Percentiles rank a stretch among this genome's conserved stretches.
Evolutionary conservation across 1,139 yeast genomes (phyloP).

Genomic region (Scheffersomyces illinoinensis): DNA sequence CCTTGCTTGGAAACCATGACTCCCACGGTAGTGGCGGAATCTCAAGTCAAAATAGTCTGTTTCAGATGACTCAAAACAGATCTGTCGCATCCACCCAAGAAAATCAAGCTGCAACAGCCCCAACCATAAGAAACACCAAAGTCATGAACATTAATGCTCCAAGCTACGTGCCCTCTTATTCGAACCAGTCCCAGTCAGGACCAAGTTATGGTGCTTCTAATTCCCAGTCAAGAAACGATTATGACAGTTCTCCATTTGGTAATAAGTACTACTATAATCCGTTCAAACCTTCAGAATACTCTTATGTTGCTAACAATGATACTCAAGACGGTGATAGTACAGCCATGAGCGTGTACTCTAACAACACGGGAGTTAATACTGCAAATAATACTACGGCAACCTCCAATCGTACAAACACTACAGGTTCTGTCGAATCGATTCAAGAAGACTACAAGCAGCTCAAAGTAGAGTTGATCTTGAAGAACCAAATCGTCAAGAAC

Average conservation of each 20-base stretch:
- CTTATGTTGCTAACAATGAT: background rate
- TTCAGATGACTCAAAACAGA: background rate
- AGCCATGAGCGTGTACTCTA: background rate
- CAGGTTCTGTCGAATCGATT: constrained; percentile 1
- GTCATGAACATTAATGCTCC: constrained; percentile 30
- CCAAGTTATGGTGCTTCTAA: constrained; percentile 1
- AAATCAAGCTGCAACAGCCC: background rate
- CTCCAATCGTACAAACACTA: constrained; percentile 2
- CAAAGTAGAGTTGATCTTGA: constrained; percentile 33
- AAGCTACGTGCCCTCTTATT: constrained; percentile 25
- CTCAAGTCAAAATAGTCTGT: background rate
- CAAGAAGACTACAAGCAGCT: constrained; percentile 26
- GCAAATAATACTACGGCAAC: background rate
- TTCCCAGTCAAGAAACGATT: background rate
- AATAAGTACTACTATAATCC: background rate
- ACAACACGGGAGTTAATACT: background rate
- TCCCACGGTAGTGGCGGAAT: background rate
- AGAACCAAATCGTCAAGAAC: constrained; percentile 37
- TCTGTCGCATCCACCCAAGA: background rate
- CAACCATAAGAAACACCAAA: background rate
- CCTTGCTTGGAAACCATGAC: background rate
- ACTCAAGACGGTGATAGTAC: background rate
- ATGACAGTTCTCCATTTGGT: background rate
- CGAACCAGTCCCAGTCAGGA: background rate
- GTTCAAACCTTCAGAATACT: constrained; percentile 1